Evolutionary conservation across 345 rosid genomes (phyloP).

Genomic region (Microcos paniculata): DNA sequence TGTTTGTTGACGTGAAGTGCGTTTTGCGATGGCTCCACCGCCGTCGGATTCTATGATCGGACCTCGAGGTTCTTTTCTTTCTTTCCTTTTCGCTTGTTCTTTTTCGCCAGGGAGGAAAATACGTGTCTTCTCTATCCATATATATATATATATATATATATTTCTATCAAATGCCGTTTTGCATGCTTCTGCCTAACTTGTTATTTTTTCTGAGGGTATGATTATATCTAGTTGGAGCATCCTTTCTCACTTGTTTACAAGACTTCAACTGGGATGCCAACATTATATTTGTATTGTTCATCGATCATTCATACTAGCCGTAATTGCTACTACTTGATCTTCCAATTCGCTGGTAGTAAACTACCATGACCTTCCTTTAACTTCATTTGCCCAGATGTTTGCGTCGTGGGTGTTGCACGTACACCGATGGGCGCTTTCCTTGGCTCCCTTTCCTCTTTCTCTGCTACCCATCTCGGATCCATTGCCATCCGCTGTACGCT

Average conservation of each 20-base stretch:
- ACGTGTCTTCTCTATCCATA: too few relatives aligned
- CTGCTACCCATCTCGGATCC: slow-evolving; percentile 88
- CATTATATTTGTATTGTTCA: neutral
- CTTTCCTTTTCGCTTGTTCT: neutral
- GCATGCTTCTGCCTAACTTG: neutral
- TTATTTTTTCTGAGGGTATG: neutral
- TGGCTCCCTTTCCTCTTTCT: slow-evolving; percentile 76
- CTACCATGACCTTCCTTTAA: neutral
- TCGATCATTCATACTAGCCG: neutral
- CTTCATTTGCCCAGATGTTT: slow-evolving; percentile 62
- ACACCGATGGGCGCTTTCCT: slow-evolving; percentile 89
- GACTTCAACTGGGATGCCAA: neutral
- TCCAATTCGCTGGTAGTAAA: neutral
- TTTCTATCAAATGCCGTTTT: too few relatives aligned
- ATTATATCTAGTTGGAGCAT: neutral
- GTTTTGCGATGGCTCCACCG: slow-evolving; percentile 7
- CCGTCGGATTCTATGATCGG: neutral
- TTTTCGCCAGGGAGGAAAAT: too few relatives aligned
- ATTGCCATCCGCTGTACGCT: slow-evolving; percentile 61
- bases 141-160: too few relatives aligned
- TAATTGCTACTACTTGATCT: neutral
- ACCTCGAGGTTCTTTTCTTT: slow-evolving; percentile 8
- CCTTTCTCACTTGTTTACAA: neutral
- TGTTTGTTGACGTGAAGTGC: too few relatives aligned
- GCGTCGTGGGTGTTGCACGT: slow-evolving; percentile 90